Evolutionary conservation across 2,329 filamentous ascomycete genomes (phyloP), one percentile per base, ranked within the genome.

Genomic region (Amauroascus niger): DNA sequence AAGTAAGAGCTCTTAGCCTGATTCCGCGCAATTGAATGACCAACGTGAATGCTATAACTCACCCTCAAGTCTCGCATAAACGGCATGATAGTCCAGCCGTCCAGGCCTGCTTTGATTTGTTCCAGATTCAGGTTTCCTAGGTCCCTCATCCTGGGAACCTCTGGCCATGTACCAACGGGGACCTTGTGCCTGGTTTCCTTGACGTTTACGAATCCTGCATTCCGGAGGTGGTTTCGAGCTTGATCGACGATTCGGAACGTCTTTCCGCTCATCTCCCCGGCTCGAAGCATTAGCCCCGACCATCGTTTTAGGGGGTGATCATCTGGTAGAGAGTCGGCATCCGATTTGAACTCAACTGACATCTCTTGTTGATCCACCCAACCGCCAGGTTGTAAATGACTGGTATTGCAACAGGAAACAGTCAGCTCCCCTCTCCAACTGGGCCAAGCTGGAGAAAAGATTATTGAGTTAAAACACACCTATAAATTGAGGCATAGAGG

Each of bases 151-250:
- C 18, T 20, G 7, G 48, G 33, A 13, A 54, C 55, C 32, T 54
- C 60, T 11, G 62, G 54, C 66, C 66, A 68, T 9, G 60, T 58
- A 6, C 65, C 65, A 13, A 67, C 57, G 2, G 65, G 66, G 52
- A 64, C 56, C 41, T 65, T 65, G 56, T 59, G 64, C 14, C 59
- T 55, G 18, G 55, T 58, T 51, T 67, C 65, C 8, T 55, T 62
- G 11, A 67, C 61, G 35, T 64, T 59, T 20, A 61, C 54, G 53
- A 67, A 67, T 8, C 66, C 65, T 2, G 60, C 65, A 3, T 64
- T 52, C 16, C 60, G 52, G 55, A 67, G 63, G 54, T 64, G 61
- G 5, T 61, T 56, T n/a, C 58, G 56, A 32, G 60, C 59, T 9
- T 40, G 16, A 7, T 59, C 60, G 1, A 58, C 60, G 0, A 60